Base-by-base conservation (phyloP, 225 moss, liverwort and hornwort genomes). In the Rhytidiadelphus loreus region DNA sequence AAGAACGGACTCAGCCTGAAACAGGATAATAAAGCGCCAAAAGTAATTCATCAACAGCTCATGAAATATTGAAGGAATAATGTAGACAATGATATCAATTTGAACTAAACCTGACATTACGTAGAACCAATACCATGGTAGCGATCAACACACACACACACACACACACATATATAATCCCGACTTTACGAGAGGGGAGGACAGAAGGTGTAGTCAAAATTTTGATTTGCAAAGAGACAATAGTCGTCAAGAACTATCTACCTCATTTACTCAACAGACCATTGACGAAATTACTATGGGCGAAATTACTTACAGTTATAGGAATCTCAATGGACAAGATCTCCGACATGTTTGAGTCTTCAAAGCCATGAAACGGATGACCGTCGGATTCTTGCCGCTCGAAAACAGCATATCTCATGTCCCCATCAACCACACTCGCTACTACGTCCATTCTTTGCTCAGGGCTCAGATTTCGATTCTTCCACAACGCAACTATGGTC, bases 361-460 rank as follows among this genome's bases (percentile, higher is more conserved):
- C 95, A 26, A 96, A 81, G 55, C 90, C 95, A 66, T 93, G 77
- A 86, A 95, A 96, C 22, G 89, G 77, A 46, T 89, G 86, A 82
- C 80, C 59, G n/a, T 94, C 94, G 84, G 94, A 94, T 55, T 89
- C 87, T n/a, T 95, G 95, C 77, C 94, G 91, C 89, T 95, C 98
- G 44, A 93, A 90, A 28, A 95, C 92, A 87, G 93, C 84, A 59
- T 95, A 97, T 85, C 94, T 97, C 92, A 98, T 94, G 79, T 96
- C 94, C 58, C 96, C 97, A 48, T 90, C 91, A 77, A 95, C 96
- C 50, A 96, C 92, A 92, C 97, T 97, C 55, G 97, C 98, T 78
- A 98, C 88, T 22, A 98, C 81, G 53, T 98, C 98, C 95, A 97
- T 91, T 53, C 92, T 94, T 83, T 97, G 96, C 91, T 97, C 95